Base-by-base conservation (phyloP, 441 rosid genomes). In the Geranium incanum region DNA sequence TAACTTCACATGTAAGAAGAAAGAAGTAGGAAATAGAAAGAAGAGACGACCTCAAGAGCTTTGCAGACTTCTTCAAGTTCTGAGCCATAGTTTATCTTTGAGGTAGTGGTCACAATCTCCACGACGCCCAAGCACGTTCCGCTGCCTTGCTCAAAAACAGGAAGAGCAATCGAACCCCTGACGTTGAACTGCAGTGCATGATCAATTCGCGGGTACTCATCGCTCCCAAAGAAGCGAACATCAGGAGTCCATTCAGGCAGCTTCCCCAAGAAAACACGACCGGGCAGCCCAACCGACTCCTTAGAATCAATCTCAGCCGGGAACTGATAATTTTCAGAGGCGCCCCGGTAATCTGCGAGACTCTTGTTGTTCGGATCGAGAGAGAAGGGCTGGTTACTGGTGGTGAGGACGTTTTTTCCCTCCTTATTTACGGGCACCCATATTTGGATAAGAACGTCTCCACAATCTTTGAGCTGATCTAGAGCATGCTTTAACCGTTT, bases 241-340 rank as follows among this genome's bases (percentile, higher is more conserved):
- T 92, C 96, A 72, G 94, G 96, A 16, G 94, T 92, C 92, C 92
- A 89, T 76, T 92, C 97, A 11, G 97, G 96, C 72, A 89, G 76
- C 78, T 85, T 86, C 71, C 74, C 82, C 72, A 85, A 70, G 83
- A 76, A 92, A 43, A 89, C 97, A 50, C 96, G 86, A 74, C 94
- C 94, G 0, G 92, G 97, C 80, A 92, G 79, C 78, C 97, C 96
- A 6, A 78, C 78, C 1, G 78, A 76, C 36, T 86, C 88, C 65
- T 82, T 80, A 0, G 87, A 81, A 70, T 79, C 88, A 69, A 77
- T 86, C 57, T 89, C 97, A 5, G 88, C 85, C 3, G 90, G 81
- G 64, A 92, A 87, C 63, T 85, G 84, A 66, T 81, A 89, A 36
- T 19, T 37, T 74, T 80, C 69, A 3, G 96, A 89, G 77, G 86